A percentile compares a stretch with the other conserved stretches of the same genome.
phyloP scores from a whole-genome alignment of 2,329 filamentous ascomycete genomes.

The Pseudocercospora musae region DNA sequence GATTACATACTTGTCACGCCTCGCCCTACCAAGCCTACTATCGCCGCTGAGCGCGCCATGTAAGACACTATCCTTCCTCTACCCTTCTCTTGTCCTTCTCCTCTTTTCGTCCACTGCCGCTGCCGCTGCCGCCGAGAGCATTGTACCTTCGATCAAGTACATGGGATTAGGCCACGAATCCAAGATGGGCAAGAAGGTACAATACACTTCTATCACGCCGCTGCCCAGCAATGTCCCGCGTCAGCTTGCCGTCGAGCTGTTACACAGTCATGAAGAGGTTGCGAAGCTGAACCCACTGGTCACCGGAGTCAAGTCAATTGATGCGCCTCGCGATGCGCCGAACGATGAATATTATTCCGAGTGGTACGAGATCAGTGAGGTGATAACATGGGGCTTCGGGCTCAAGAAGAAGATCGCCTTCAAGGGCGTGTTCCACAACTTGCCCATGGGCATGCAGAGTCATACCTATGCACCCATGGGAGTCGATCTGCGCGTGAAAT shows the following conservation, averaged over 20 bases:
- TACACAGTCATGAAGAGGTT: constrained; percentile 67
- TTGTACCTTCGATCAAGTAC: background rate
- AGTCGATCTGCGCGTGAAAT: constrained; percentile 65
- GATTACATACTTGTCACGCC: background rate
- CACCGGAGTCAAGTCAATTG: constrained; percentile 59
- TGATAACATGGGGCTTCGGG: constrained; percentile 66
- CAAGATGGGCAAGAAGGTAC: constrained; percentile 54
- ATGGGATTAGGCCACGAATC: constrained; percentile 1
- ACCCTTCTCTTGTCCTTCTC: background rate
- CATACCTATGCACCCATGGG: constrained; percentile 68
- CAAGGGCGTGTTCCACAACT: constrained; percentile 69
- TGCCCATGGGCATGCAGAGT: constrained; percentile 69
- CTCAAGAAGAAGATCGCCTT: constrained; percentile 65
- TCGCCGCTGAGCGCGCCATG: background rate
- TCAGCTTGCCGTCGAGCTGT: constrained; percentile 68
- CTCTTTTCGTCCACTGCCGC: background rate
- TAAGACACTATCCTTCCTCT: background rate
- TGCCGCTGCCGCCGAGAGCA: background rate
- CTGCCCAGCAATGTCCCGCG: constrained; percentile 68
- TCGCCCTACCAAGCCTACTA: background rate
- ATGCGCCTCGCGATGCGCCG: constrained; percentile 62
- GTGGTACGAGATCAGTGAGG: constrained; percentile 70
- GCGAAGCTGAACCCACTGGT: constrained; percentile 70
- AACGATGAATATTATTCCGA: constrained; percentile 70
- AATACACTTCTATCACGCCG: constrained; percentile 66